Evolutionary conservation across 1,139 yeast genomes (phyloP).

Genomic region (Sporopachydermia cereana): DNA sequence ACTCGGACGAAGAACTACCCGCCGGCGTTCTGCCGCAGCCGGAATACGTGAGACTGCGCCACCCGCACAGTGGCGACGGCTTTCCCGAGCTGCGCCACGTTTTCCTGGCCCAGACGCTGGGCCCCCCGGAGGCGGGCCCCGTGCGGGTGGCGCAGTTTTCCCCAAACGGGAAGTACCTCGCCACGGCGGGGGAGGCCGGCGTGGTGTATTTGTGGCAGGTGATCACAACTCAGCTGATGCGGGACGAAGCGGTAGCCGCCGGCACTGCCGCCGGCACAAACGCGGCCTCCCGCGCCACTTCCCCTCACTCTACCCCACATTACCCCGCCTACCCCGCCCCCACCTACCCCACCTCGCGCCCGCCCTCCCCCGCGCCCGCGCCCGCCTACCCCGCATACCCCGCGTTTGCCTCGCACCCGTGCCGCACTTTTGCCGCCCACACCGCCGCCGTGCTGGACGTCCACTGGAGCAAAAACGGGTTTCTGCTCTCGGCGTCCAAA

Average conservation of each 20-base stretch:
- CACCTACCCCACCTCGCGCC: background rate
- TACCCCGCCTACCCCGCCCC: slow-evolving; percentile 1
- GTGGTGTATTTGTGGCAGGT: slow-evolving; percentile 70
- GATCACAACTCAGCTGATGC: slow-evolving; percentile 52
- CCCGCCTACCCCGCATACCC: slow-evolving; percentile 7
- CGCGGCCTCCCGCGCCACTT: slow-evolving; percentile 3
- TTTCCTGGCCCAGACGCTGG: slow-evolving; percentile 74
- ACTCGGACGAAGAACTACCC: too few species aligned
- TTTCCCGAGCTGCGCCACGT: slow-evolving; percentile 38
- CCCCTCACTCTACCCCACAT: background rate
- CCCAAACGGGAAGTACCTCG: slow-evolving; percentile 68
- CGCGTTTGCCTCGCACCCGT: slow-evolving; percentile 65
- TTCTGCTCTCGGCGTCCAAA: slow-evolving; percentile 71
- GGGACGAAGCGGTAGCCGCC: slow-evolving; percentile 6
- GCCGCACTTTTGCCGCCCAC: slow-evolving; percentile 55
- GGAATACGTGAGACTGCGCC: background rate
- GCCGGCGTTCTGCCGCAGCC: too few species aligned
- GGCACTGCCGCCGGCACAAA: background rate
- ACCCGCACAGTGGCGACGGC: background rate
- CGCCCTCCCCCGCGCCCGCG: slow-evolving; percentile 7
- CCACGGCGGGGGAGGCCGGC: slow-evolving; percentile 73
- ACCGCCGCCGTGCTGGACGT: slow-evolving; percentile 55
- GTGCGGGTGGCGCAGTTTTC: slow-evolving; percentile 68
- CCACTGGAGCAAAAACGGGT: slow-evolving; percentile 86
- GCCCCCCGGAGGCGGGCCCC: slow-evolving; percentile 30